Evolutionary conservation across 495 filamentous ascomycete species (phyloP), one percentile per base, ranked within the genome.

Genomic region (Aspergillus leporis): DNA sequence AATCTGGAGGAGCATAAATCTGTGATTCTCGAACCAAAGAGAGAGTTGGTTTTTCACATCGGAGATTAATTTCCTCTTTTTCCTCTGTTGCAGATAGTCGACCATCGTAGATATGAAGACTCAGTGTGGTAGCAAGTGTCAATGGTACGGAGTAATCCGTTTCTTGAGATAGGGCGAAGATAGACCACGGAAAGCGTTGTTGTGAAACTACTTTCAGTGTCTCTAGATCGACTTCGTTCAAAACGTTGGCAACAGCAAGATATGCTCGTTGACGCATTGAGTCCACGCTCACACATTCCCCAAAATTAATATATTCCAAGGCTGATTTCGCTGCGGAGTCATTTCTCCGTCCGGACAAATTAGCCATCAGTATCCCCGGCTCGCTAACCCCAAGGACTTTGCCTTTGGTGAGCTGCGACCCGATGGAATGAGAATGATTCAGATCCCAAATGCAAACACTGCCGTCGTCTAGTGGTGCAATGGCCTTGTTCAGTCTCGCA

Each of bases 381-480:
- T 72, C 75, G 66, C 87, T 92, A 47, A 80, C 76, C 3, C 81
- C 84, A 18, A 90, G 65, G 41, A 95, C 85, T 5, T 77, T 80
- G 14, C 91, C 91, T 63, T 83, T 85, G 51, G 68, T 81, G 2
- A 58, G 61, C 19, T 64, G 63, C 16, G 74, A 74, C 3, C 65
- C 60, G 28, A 70, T 70, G 7, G 71, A 75, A 51, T 81, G 79
- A 10, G 81, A 81, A 21, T 84, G 81, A 51, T 82, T 85, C n/a
- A 93, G 74, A 70, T 94, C 88, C 92, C 92, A 97, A 18, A 96
- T 74, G 64, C 88, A 91, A 22, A 97, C 80, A 61, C 88, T 90
- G 13, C 92, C 92, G 69, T 97, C 89, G 53, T 92, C 91, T 19
- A 97, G 70, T 3, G 92, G 91, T 16, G 89, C 89, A 4, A 95